A percentile compares a stretch with the other conserved stretches of the same genome.
These are phyloP conservation scores for Spinacia oleracea DNA, from an alignment of 179 eudicot species.

Conservation along the genomic window DNA sequence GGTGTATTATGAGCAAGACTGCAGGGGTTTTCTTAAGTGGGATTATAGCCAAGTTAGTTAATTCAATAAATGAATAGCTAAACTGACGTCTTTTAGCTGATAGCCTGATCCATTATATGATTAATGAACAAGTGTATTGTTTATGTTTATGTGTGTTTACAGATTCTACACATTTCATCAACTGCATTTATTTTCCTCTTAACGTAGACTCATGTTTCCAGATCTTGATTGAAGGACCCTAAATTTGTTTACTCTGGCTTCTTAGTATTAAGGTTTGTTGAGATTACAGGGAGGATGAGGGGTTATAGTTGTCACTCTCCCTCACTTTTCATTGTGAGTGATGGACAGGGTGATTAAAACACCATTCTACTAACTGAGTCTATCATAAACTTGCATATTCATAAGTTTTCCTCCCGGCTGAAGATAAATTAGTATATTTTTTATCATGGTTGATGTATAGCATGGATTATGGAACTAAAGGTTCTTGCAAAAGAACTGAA, in stretches of 20 bases:
- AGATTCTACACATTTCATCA: neutral
- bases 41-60: neutral
- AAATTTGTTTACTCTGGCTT: neutral
- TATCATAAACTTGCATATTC: too few species aligned
- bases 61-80: neutral
- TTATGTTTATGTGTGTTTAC: neutral
- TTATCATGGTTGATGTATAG: constrained; percentile 20
- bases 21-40: neutral
- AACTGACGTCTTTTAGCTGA: neutral
- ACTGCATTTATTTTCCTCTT: neutral
- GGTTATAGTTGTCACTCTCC: too few species aligned
- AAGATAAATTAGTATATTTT: neutral
- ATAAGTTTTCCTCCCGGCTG: neutral
- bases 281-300: neutral
- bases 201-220: neutral
- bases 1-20: too few species aligned
- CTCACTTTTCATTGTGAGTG: too few species aligned
- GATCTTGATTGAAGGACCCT: neutral
- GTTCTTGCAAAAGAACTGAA: constrained; percentile 80
- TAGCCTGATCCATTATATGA: neutral
- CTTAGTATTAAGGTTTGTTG: neutral
- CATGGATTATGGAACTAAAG: constrained; percentile 75
- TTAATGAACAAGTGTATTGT: neutral
- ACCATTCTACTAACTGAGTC: neutral
- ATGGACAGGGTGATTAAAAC: too few species aligned